These are phyloP conservation scores for Geum urbanum DNA, from an alignment of 306 rosid species.

Conservation along the genomic window DNA sequence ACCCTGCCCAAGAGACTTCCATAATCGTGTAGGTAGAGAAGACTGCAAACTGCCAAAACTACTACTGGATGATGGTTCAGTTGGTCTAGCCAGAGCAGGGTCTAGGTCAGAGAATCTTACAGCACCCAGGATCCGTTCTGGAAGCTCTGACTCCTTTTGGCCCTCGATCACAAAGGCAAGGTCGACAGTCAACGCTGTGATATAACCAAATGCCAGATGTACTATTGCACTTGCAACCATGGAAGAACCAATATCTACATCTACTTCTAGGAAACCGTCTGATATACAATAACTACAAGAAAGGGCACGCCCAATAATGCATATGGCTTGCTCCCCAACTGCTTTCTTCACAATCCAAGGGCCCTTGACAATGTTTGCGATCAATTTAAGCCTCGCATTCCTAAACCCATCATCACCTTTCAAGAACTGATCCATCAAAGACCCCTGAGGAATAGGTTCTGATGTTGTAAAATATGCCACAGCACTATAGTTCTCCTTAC, in stretches of 20 bases:
- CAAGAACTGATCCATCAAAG: slow-evolving; percentile 66
- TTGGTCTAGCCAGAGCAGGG: slow-evolving; percentile 59
- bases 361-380: slow-evolving; percentile 68
- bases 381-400: slow-evolving; percentile 86
- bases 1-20: slow-evolving; percentile 77
- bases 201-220: slow-evolving; percentile 78
- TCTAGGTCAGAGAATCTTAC: slow-evolving; percentile 66
- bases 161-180: slow-evolving; percentile 83
- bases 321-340: slow-evolving; percentile 90
- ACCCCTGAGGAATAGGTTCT: slow-evolving; percentile 53
- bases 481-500: slow-evolving; percentile 66
- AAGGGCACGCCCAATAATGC: slow-evolving; percentile 73
- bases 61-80: slow-evolving; percentile 38
- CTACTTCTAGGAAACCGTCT: slow-evolving; percentile 76
- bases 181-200: slow-evolving; percentile 67
- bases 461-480: slow-evolving; percentile 58
- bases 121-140: slow-evolving; percentile 68
- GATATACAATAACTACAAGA: slow-evolving; percentile 49
- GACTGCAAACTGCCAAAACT: slow-evolving; percentile 34
- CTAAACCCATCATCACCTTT: slow-evolving; percentile 64
- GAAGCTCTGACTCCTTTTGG: slow-evolving; percentile 71
- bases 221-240: slow-evolving; percentile 83
- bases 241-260: slow-evolving; percentile 85
- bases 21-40: slow-evolving; percentile 51
- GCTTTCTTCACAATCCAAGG: slow-evolving; percentile 94